Evolutionary conservation across 2,329 filamentous ascomycete species (phyloP), one percentile per base, ranked within the genome.

Genomic region (Colletotrichum tofieldiae): DNA sequence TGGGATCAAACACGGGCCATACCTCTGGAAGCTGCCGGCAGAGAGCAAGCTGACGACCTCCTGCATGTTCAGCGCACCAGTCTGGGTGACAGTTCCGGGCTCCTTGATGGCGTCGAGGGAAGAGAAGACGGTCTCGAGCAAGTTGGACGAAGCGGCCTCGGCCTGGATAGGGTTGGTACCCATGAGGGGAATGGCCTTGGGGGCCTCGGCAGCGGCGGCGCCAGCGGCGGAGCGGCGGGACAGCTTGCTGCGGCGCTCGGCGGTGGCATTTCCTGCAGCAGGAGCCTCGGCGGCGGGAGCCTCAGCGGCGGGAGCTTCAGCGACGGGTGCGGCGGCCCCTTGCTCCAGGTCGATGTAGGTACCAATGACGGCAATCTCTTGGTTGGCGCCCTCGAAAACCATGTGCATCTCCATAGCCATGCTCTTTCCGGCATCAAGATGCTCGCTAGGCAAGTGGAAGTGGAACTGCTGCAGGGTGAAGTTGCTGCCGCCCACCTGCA

Each of bases 331-430:
- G 41, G 72, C 76, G 18, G 74, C 75, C 12, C 76, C 75, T 47
- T 78, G 78, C 71, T 80, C 79, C 37, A 84, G 76, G 72, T 84
- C 83, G 73, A 86, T 79, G 78, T 85, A 86, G 60, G 82, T 78
- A 60, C 84, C 84, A 45, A 86, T 78, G 71, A 86, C 85, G 41
- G 84, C 83, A 47, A 86, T 81, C 66, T 84, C 77, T 18, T 78
- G 74, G 45, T 76, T 77, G 16, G 82, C 81, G 18, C 82, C 82
- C 77, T 87, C 82, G 77, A 89, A 90, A 51, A 91, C 89, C 84
- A 91, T 88, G 81, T 92, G 90, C 80, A 86, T 84, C 79, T 89
- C 87, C 83, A 89, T 85, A 35, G 84, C 83, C 76, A 87, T 79
- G 76, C 78, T 87, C 23, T 80, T 82, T 35, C 82, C 82, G 73